A percentile compares a stretch with the other conserved stretches of the same genome.
Evolutionary conservation across 2,329 filamentous ascomycete species (phyloP).

Genomic region (Cordyceps militaris): DNA sequence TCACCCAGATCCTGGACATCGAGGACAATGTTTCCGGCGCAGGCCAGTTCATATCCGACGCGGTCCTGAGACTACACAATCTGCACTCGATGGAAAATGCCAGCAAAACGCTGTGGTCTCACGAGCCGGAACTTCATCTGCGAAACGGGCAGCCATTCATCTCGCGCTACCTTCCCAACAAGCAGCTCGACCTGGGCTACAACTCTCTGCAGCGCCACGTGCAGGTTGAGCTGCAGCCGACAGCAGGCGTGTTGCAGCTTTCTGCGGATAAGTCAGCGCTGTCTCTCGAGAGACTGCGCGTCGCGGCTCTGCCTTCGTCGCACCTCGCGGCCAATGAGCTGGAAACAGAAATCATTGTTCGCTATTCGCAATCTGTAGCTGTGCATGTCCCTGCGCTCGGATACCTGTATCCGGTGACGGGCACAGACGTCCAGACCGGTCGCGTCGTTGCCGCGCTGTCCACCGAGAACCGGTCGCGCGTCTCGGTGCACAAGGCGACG

Average conservation of each 20-base stretch:
- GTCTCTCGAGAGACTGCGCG: neutral
- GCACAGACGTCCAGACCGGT: neutral
- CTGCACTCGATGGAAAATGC: neutral
- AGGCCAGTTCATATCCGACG: neutral
- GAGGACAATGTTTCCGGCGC: neutral
- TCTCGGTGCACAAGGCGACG: neutral
- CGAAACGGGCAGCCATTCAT: neutral
- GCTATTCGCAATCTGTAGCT: neutral
- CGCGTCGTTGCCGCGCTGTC: neutral
- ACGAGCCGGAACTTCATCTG: slow-evolving; percentile 2
- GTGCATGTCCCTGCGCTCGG: neutral
- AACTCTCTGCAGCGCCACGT: slow-evolving; percentile 4
- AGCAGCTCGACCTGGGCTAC: slow-evolving; percentile 9
- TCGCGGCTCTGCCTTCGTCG: neutral
- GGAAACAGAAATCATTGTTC: neutral
- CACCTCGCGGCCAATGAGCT: neutral
- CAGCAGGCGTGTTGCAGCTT: neutral
- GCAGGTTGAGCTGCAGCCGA: neutral
- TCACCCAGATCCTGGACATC: neutral
- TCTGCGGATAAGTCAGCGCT: neutral
- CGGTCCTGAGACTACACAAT: neutral
- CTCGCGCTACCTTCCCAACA: slow-evolving; percentile 3
- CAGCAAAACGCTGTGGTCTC: neutral
- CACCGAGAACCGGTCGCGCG: neutral
- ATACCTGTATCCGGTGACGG: neutral